Evolutionary conservation across 148 eudicot species (phyloP), one percentile per base, ranked within the genome.

Genomic region (Camellia japonica): DNA sequence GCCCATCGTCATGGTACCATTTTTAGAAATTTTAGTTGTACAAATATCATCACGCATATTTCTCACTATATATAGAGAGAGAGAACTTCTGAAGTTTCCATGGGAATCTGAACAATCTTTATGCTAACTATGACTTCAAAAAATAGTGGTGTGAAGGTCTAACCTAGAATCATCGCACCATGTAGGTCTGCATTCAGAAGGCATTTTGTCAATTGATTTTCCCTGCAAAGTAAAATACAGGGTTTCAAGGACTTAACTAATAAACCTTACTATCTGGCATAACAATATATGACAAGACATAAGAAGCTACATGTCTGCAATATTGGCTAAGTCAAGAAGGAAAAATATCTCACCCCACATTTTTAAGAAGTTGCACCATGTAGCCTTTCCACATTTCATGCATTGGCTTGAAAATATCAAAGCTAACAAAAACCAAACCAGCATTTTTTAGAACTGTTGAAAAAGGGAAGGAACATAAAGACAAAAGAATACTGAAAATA

Each of bases 81-180:
- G 76, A 13, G 76, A 73, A 23, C 19, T 23, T 23, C 18, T 14
- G 44, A 75, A 44, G 78, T 68, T 55, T 49, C 49, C 74, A 67
- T 55, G 60, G 71, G 20, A 19, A 66, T 66, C 38, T 49, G 38
- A 49, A 65, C 19, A 64, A 20, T 64, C 16, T 49, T 19, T 3
- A 8, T 23, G 7, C 4, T 44, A 76, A 43, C 49, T 72, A 73
- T 49, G 46, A 63, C 55, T 9, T 55, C 42, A 67, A 5, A 55
- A 78, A 74, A 44, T 8, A 68, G 11, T 51, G 68, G 9, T 5
- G 41, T 41, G n/a, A 30, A 41, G 60, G n/a, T 54, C 61, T 68
- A 73, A 91, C 97, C 93, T 89, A 90, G 81, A 86, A 94, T 86
- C 78, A 92, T 79, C 73, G 98, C 92, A 82, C 98, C 98, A 76